A percentile compares a stretch with the other conserved stretches of the same genome.
These are phyloP conservation scores for Leishmania gerbilli DNA, from an alignment of 208 protist genomes.

Conservation along the genomic window DNA sequence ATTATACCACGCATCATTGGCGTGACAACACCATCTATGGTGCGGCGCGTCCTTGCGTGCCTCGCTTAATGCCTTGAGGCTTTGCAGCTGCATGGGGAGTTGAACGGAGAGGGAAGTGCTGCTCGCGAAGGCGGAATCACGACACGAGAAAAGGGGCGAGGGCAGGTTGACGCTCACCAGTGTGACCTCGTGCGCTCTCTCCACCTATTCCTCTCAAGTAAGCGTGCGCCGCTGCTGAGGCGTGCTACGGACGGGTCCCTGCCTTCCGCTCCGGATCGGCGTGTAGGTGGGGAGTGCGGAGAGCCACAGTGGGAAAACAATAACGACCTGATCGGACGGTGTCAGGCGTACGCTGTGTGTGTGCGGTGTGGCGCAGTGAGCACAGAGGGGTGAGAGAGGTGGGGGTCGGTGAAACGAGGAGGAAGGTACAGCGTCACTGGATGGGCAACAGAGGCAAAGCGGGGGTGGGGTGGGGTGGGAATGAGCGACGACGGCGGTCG, in stretches of 20 bases:
- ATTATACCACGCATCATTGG: constrained; percentile 21
- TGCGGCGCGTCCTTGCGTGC: constrained; percentile 1
- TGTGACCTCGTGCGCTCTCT: not conserved
- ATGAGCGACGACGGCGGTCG: not conserved
- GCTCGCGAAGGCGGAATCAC: no score
- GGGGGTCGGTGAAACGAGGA: not conserved
- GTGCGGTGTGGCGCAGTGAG: not conserved
- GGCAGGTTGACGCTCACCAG: not conserved
- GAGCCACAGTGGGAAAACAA: not conserved
- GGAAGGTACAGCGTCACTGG: not conserved
- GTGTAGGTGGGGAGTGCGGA: not conserved
- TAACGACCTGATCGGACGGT: not conserved
- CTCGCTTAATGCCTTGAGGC: constrained; percentile 21
- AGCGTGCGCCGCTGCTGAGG: no score
- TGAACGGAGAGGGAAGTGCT: not conserved
- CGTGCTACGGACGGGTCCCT: not conserved
- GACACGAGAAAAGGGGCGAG: not conserved
- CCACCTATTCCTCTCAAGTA: not conserved
- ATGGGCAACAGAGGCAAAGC: not conserved
- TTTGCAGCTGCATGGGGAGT: constrained; percentile 19
- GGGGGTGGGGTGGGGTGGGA: not conserved
- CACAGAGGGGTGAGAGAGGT: not conserved
- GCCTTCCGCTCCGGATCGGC: not conserved
- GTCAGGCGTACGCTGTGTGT: not conserved
- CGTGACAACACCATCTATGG: constrained; percentile 27